Evolutionary conservation across 768 basidiomycete species (phyloP).

Genomic region (Hypholoma sublateritium): DNA sequence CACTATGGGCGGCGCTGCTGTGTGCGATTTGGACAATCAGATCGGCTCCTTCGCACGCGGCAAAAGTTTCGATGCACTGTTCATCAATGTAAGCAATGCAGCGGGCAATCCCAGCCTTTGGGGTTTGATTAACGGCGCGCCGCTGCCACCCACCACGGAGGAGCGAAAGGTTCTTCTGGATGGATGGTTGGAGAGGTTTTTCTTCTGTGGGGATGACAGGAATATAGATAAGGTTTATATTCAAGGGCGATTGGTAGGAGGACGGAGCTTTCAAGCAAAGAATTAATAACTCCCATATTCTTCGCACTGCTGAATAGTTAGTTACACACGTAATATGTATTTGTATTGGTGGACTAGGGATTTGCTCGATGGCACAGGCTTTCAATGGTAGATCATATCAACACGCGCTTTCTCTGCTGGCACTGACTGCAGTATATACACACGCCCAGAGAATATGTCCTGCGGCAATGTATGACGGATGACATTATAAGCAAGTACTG

Average conservation of each 20-base stretch:
- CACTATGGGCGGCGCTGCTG: slow-evolving; percentile 86
- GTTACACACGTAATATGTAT: no score
- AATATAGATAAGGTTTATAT: slow-evolving; percentile 85
- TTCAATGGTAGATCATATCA: no score
- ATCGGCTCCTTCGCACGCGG: slow-evolving; percentile 79
- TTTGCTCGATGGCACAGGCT: no score
- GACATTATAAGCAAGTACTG: neutral
- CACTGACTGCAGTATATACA: neutral
- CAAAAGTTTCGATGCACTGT: slow-evolving; percentile 88
- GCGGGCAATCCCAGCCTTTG: slow-evolving; percentile 54
- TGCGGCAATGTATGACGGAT: neutral
- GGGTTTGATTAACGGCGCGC: slow-evolving; percentile 17
- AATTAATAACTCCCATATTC: no score
- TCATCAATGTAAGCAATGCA: slow-evolving; percentile 58
- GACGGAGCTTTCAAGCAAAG: slow-evolving; percentile 33
- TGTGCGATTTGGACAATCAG: slow-evolving; percentile 67
- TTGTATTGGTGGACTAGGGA: no score
- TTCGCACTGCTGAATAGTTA: no score
- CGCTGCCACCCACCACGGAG: neutral
- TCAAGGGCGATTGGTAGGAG: slow-evolving; percentile 77
- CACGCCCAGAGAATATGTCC: neutral
- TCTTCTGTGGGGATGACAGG: slow-evolving; percentile 85
- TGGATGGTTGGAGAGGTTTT: slow-evolving; percentile 74
- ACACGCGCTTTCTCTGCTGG: no score
- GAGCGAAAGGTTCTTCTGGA: slow-evolving; percentile 41